These are phyloP conservation scores for Euphrasia arctica DNA, from an alignment of 305 asterid genomes.

Conservation along the genomic window DNA sequence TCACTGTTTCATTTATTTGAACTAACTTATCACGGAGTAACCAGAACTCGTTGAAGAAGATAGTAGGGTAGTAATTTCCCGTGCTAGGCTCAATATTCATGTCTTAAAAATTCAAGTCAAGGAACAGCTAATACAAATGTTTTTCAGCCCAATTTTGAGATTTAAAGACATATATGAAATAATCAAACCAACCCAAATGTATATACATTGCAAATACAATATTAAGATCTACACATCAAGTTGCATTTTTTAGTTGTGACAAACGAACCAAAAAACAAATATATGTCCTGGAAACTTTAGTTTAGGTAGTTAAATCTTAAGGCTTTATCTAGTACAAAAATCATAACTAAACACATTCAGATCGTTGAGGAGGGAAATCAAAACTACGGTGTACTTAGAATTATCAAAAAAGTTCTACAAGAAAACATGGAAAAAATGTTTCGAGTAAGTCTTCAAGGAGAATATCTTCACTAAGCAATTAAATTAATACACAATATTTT, in stretches of 20 bases:
- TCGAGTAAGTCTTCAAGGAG: not conserved
- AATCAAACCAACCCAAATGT: constrained; percentile 12
- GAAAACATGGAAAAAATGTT: not conserved
- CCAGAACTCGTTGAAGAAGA: constrained; percentile 95
- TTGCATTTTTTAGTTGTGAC: not conserved
- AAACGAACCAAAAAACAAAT: not conserved
- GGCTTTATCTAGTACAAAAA: constrained; percentile 1
- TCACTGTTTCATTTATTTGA: constrained; percentile 72
- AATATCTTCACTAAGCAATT: not conserved
- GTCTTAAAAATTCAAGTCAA: constrained; percentile 55
- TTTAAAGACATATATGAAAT: constrained; percentile 13
- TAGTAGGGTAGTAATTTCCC: constrained; percentile 86
- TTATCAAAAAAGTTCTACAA: not conserved
- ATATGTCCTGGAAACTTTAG: not conserved
- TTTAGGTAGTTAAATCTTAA: not conserved
- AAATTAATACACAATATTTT: no score
- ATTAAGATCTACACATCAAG: constrained; percentile 6
- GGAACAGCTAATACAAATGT: constrained; percentile 30
- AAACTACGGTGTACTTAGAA: not conserved
- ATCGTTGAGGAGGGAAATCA: not conserved
- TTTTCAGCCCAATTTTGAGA: constrained; percentile 15
- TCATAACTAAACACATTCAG: not conserved
- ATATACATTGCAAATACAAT: constrained; percentile 3
- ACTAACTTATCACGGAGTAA: constrained; percentile 81
- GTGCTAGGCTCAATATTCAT: constrained; percentile 64